Percentiles rank a stretch among this genome's conserved stretches.
These are phyloP conservation scores for Boletus tomentosulus DNA, from an alignment of 768 basidiomycete species.

Conservation along the genomic window DNA sequence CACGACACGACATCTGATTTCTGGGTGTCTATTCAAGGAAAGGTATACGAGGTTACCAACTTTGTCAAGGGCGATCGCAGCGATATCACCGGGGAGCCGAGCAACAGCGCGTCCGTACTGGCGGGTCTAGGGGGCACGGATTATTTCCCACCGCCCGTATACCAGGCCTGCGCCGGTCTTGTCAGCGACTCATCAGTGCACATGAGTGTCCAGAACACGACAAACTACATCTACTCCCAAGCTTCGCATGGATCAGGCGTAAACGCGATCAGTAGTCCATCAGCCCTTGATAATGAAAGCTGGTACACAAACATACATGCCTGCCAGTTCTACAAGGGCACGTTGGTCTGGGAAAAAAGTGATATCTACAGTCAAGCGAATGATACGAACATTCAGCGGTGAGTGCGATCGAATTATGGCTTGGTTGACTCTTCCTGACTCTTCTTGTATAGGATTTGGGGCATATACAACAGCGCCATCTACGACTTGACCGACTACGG, in stretches of 20 bases:
- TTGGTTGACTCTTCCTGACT: conserved; percentile 9
- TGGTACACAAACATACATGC: conserved; percentile 59
- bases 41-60: conserved; percentile 58
- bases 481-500: conserved; percentile 70
- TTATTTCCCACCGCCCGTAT: conserved; percentile 62
- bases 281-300: conserved; percentile 33
- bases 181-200: conserved; percentile 43
- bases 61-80: conserved; percentile 61
- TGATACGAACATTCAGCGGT: conserved; percentile 34
- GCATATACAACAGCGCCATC: conserved; percentile 50
- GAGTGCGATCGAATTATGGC: conserved; percentile 5
- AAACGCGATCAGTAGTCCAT: conserved; percentile 34
- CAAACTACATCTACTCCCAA: conserved; percentile 33
- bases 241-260: conserved; percentile 59
- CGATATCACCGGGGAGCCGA: conserved; percentile 50
- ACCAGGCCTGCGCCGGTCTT: conserved; percentile 54
- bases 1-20: conserved; percentile 51
- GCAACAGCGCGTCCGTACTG: conserved; percentile 46
- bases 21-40: conserved; percentile 60
- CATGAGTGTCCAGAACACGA: conserved; percentile 46
- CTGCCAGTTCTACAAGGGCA: conserved; percentile 58
- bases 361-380: conserved; percentile 36
- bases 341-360: conserved; percentile 46
- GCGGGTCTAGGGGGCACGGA: conserved; percentile 57
- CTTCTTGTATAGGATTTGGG: conserved; percentile 45